Evolutionary conservation across 192 early-diverging fungal species (phyloP).

Genomic region (Coemansia sp.): DNA sequence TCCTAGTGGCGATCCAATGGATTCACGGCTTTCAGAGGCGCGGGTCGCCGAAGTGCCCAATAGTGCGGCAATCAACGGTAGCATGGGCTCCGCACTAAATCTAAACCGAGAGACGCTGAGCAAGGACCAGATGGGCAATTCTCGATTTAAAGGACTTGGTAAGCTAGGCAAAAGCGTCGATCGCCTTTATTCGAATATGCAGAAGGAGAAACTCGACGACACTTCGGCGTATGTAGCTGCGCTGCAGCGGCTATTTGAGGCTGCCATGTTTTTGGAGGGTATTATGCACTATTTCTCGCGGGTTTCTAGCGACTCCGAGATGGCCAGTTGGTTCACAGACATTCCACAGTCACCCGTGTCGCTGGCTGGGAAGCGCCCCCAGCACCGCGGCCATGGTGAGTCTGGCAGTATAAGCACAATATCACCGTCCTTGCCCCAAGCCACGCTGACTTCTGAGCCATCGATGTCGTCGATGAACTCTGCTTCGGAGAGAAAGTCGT

Average conservation of each 20-base stretch:
- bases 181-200: conserved; percentile 52
- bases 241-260: conserved; percentile 51
- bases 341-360: conserved; percentile 43
- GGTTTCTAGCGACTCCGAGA: conserved; percentile 46
- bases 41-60: conserved; percentile 30
- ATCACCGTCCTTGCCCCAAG: conserved; percentile 30
- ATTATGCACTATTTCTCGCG: conserved; percentile 51
- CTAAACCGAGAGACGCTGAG: conserved; percentile 35
- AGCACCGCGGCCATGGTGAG: conserved; percentile 14
- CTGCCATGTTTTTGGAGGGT: conserved; percentile 35
- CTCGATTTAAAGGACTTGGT: conserved; percentile 48
- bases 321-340: conserved; percentile 50
- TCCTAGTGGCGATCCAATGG: conserved; percentile 23
- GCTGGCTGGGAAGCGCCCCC: conserved; percentile 25
- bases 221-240: conserved; percentile 40
- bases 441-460: conserved; percentile 34
- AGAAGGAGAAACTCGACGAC: conserved; percentile 54
- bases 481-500: conserved; percentile 35
- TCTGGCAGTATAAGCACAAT: conserved; percentile 15
- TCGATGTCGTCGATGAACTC: conserved; percentile 35
- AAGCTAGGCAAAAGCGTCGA: conserved; percentile 56
- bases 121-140: conserved; percentile 51
- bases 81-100: conserved; percentile 11
- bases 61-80: conserved; percentile 15
- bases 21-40: conserved; percentile 18